Conservation (phyloP, 2,329 filamentous ascomycete species). For the Epichloe gansuensis region DNA sequence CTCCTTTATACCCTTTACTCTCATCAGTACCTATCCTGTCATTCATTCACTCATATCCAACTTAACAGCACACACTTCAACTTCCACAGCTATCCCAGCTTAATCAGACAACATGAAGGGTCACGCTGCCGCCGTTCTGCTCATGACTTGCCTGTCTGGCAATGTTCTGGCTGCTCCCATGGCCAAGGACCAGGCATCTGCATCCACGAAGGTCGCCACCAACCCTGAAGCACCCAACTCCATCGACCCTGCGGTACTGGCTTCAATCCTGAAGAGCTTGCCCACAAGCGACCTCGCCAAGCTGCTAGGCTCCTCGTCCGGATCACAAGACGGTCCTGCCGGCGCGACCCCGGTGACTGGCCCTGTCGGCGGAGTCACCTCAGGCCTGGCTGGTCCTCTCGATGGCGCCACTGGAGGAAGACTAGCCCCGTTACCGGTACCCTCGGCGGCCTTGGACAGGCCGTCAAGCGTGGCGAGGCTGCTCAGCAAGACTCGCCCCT, state of each 20-base stretch:
- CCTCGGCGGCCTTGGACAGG: background rate
- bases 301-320: background rate
- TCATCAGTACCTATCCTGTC: background rate
- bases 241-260: too few relatives aligned
- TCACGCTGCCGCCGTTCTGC: background rate
- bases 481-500: background rate
- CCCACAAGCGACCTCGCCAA: background rate
- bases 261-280: too few relatives aligned
- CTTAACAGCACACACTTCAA: background rate
- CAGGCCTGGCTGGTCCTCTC: background rate
- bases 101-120: constrained; percentile 1
- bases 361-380: background rate
- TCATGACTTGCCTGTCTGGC: constrained; percentile 2
- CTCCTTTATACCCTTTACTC: background rate
- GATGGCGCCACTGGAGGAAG: background rate
- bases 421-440: background rate
- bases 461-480: background rate
- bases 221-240: background rate
- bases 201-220: background rate
- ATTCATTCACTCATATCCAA: background rate
- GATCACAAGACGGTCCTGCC: too few relatives aligned
- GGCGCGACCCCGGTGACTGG: background rate
- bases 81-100: background rate
- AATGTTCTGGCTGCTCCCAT: background rate
- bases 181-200: background rate